Base-by-base conservation (phyloP, 2,329 filamentous ascomycete genomes). In the Verticillium zaregamsianum region DNA sequence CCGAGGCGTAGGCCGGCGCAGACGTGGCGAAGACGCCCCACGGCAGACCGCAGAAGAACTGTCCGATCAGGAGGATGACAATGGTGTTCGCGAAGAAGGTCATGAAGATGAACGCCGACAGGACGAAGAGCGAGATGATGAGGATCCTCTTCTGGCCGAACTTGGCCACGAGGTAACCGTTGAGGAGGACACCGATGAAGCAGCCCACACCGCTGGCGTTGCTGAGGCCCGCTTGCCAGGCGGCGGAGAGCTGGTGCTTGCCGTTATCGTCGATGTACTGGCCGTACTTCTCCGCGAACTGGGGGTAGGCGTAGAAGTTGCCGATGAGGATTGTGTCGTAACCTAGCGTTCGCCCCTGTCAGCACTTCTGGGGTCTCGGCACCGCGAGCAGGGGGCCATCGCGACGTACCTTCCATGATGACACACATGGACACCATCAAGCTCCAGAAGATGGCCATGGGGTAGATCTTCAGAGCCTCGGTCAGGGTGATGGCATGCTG, bases 1-100 rank as follows among this genome's bases (percentile, higher is more conserved):
- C 80, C 0, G 79, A 79, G 0, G 81, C 81, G 62, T 84, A 84
- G 0, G 80, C 76, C 0, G 79, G 76, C 0, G 74, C 75, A 1
- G 81, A 71, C 0, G 79, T 81, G 5, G 76, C 75, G 62, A 83
- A 77, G 5, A 76, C 71, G 7, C 77, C 77, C 74, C 79, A 73
- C 55, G 70, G 68, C 0, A 72, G 66, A 25, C 77, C 77, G 33
- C 72, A 73, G 1, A 75, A 61, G 33, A 71, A 67, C 54, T 78
- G 74, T n/a, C 73, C 72, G 1, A 69, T 67, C 23, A 76, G 64
- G 2, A 78, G 70, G 17, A 75, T 65, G 14, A 60, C 54, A 2
- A 74, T 66, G 32, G 67, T 71, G 9, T 68, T 63, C 0, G 74
- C 74, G 58, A 78, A 79, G 61, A 79, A 78, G 6, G 71, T 68